phyloP scores from a whole-genome alignment of 2,329 filamentous ascomycete species.

The Chaetomium sp. region DNA sequence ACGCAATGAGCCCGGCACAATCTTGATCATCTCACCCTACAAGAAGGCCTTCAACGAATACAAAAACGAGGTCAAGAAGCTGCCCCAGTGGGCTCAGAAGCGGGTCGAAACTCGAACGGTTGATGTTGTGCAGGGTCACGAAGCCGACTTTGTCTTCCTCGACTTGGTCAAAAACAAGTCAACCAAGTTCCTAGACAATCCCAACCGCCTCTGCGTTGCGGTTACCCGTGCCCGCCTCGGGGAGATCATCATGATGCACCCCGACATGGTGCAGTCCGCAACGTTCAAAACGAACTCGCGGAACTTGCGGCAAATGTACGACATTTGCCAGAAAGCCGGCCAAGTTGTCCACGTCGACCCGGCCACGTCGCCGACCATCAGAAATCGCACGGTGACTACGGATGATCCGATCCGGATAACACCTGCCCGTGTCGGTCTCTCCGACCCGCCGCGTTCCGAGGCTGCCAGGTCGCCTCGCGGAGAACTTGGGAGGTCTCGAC shows the following conservation, averaged over 20 bases:
- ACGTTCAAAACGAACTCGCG: background rate
- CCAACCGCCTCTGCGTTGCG: conserved; percentile 50
- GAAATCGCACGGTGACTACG: too few relatives aligned
- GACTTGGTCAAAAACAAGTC: conserved; percentile 48
- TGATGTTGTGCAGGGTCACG: conserved; percentile 50
- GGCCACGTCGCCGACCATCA: background rate
- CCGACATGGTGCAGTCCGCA: conserved; percentile 36
- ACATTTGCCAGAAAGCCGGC: background rate
- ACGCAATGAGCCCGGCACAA: conserved; percentile 37
- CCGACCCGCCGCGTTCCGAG: too few relatives aligned
- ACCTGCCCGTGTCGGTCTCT: too few relatives aligned
- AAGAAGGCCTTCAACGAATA: conserved; percentile 45
- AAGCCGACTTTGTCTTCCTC: conserved; percentile 52
- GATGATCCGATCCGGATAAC: too few relatives aligned
- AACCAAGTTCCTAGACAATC: conserved; percentile 48
- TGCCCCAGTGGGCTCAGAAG: conserved; percentile 35
- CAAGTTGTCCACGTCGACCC: conserved; percentile 16
- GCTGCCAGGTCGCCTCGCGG: too few relatives aligned
- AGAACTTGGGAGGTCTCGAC: background rate
- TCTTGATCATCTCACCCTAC: conserved; percentile 52
- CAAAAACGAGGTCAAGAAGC: conserved; percentile 30
- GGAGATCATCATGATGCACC: conserved; percentile 51
- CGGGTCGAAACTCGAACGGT: conserved; percentile 48
- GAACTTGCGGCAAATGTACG: conserved; percentile 12
- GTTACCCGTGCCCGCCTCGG: conserved; percentile 49